phyloP scores from a whole-genome alignment of 371 early-diverging fungal species.

The Rhizopus sp. region DNA sequence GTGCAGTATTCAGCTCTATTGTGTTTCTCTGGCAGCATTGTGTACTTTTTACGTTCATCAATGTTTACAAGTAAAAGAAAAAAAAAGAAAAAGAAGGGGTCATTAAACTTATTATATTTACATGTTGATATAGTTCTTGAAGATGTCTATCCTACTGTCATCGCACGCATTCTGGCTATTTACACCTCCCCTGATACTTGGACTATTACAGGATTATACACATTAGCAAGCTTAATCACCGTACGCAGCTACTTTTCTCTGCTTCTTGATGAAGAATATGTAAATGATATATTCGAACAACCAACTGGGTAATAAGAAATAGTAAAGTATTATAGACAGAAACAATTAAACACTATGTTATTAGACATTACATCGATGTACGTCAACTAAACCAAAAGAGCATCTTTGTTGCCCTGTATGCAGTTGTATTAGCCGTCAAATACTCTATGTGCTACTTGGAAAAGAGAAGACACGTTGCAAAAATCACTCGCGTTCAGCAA shows the following conservation, averaged over 20 bases:
- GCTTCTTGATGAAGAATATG: conserved; percentile 17
- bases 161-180: conserved; percentile 4
- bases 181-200: conserved; percentile 14
- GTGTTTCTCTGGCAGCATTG: background rate
- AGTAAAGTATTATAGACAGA: background rate
- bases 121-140: conserved; percentile 12
- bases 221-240: conserved; percentile 1
- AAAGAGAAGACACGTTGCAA: conserved; percentile 28
- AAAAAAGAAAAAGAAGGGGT: background rate
- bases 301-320: conserved; percentile 16
- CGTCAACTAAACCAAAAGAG: conserved; percentile 46
- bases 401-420: conserved; percentile 43
- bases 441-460: conserved; percentile 36
- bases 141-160: conserved; percentile 16
- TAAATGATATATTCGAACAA: conserved; percentile 4
- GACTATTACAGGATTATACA: conserved; percentile 7
- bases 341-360: background rate
- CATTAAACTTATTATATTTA: background rate
- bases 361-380: conserved; percentile 35
- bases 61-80: conserved; percentile 8
- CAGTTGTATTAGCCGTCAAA: conserved; percentile 28
- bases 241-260: conserved; percentile 19
- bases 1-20: conserved; percentile 3
- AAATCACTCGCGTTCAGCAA: conserved; percentile 47
- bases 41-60: background rate